phyloP scores from a whole-genome alignment of 345 rosid genomes.

The Linum tenue region DNA sequence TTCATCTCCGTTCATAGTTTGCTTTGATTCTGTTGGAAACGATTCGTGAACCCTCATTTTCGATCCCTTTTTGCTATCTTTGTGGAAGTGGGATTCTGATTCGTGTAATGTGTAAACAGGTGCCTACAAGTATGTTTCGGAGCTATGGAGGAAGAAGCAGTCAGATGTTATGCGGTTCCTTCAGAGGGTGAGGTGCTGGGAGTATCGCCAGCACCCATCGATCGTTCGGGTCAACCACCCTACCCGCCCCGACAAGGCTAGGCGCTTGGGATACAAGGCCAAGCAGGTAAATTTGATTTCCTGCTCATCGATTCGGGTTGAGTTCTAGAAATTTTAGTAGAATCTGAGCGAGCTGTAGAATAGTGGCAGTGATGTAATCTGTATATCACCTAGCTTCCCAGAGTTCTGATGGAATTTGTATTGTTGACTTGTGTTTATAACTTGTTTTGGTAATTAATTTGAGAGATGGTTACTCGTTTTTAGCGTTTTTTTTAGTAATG shows the following conservation, averaged over 20 bases:
- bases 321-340: too few species aligned
- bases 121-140: slow-evolving; percentile 33
- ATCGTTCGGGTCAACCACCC: slow-evolving; percentile 31
- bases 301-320: too few species aligned
- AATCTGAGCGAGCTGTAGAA: too few species aligned
- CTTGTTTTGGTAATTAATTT: neutral
- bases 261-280: slow-evolving; percentile 34
- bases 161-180: slow-evolving; percentile 34
- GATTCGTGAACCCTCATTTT: neutral
- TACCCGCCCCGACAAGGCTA: slow-evolving; percentile 34
- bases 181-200: slow-evolving; percentile 38
- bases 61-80: neutral
- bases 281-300: slow-evolving; percentile 22
- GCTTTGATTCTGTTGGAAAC: neutral
- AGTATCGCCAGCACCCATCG: slow-evolving; percentile 32
- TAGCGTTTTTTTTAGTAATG: neutral
- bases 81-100: neutral
- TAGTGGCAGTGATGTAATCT: too few species aligned
- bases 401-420: too few species aligned
- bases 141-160: slow-evolving; percentile 37
- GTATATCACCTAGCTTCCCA: too few species aligned
- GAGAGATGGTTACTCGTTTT: neutral
- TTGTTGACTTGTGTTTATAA: neutral
- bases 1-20: neutral
- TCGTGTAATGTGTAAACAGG: slow-evolving; percentile 9